Conservation (phyloP, 805 yeast genomes). For the Pichia occidentalis region DNA sequence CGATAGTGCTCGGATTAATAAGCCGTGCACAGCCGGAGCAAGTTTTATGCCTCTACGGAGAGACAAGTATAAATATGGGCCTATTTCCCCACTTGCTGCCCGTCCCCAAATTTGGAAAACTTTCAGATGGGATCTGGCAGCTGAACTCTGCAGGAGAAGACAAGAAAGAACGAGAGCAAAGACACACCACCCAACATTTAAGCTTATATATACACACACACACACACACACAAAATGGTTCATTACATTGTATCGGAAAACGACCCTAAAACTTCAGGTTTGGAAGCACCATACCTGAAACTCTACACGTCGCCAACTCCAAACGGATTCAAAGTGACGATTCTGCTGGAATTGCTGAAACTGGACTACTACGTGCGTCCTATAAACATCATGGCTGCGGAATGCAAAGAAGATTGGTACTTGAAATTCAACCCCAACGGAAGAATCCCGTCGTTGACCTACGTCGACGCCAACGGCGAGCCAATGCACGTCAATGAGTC, state of each 20-base stretch:
- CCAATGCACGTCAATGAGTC: conserved; percentile 46
- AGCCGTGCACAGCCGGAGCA: no score
- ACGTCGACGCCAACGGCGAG: conserved; percentile 35
- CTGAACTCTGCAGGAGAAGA: no score
- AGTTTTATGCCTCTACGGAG: no score
- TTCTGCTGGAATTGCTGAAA: conserved; percentile 36
- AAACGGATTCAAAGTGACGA: conserved; percentile 38
- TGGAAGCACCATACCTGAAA: conserved; percentile 38
- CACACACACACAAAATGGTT: no score
- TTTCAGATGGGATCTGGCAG: no score
- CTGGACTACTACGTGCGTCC: conserved; percentile 35
- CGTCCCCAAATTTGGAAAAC: no score
- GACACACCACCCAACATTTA: no score
- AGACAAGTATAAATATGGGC: no score
- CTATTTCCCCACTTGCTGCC: no score
- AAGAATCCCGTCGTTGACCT: conserved; percentile 49
- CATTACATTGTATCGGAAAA: conserved; percentile 27
- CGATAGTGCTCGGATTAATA: no score
- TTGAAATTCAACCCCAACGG: conserved; percentile 56
- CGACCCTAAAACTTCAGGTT: conserved; percentile 29
- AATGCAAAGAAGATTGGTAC: conserved; percentile 53
- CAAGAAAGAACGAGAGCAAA: no score
- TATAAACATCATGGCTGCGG: conserved; percentile 37
- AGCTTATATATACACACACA: no score
- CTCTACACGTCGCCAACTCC: conserved; percentile 40